Conservation (phyloP, 805 yeast species). For the Saturnispora saitoi region DNA sequence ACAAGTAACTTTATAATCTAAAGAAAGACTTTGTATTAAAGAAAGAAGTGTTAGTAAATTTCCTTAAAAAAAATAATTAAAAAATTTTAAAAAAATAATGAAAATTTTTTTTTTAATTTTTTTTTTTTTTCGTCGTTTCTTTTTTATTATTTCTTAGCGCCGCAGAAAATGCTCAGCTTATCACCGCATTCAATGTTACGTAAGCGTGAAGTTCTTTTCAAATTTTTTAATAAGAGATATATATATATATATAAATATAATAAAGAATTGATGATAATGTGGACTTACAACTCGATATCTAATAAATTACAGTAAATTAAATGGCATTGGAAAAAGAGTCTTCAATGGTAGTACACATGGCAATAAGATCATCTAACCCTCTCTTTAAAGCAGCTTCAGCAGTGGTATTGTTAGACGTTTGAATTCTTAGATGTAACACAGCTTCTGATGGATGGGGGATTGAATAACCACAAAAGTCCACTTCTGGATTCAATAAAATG, state of each 20-base stretch:
- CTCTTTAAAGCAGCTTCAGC: constrained; percentile 91
- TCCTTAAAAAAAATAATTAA: not conserved
- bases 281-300: too few relatives aligned
- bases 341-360: constrained; percentile 77
- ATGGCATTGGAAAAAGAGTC: constrained; percentile 40
- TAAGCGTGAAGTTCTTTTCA: too few relatives aligned
- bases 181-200: not conserved
- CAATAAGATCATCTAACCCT: constrained; percentile 79
- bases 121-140: not conserved
- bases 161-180: not conserved
- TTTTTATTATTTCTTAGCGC: not conserved
- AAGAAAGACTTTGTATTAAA: not conserved
- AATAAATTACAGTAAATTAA: not conserved
- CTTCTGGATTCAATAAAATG: constrained; percentile 96
- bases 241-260: too few relatives aligned
- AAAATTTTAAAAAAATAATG: not conserved
- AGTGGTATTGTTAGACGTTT: constrained; percentile 77
- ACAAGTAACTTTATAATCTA: not conserved
- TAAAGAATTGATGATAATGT: too few relatives aligned
- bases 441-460: constrained; percentile 97
- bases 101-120: not conserved
- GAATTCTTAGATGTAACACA: constrained; percentile 82
- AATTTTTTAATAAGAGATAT: too few relatives aligned
- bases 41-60: not conserved
- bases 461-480: constrained; percentile 96